These are phyloP conservation scores for Triadica sebifera DNA, from an alignment of 345 rosid species.

Conservation along the genomic window DNA sequence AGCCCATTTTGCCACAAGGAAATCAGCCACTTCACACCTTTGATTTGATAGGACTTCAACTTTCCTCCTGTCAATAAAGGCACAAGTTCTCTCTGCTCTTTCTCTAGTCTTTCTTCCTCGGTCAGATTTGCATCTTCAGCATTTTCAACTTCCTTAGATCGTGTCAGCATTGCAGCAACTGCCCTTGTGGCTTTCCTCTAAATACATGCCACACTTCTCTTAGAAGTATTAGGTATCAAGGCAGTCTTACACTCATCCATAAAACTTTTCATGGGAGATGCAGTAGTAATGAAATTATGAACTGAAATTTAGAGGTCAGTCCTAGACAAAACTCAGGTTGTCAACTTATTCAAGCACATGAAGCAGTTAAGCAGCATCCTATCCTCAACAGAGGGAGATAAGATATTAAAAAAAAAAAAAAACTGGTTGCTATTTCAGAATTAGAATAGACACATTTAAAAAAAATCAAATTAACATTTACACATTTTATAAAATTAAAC, in stretches of 20 bases:
- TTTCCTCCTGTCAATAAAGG: constrained; percentile 88
- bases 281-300: neutral
- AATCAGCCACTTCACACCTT: constrained; percentile 97
- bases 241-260: neutral
- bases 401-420: neutral
- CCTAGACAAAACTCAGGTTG: neutral
- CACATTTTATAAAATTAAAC: neutral
- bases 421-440: neutral
- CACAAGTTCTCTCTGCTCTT: constrained; percentile 78
- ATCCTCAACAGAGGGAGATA: neutral
- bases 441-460: too few relatives aligned
- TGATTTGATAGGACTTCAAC: constrained; percentile 82
- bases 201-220: neutral
- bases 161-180: constrained; percentile 88
- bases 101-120: constrained; percentile 70
- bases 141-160: constrained; percentile 54
- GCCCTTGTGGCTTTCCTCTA: constrained; percentile 86
- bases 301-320: neutral
- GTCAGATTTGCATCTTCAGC: constrained; percentile 48
- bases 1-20: constrained; percentile 95
- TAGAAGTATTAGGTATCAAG: neutral
- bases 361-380: neutral
- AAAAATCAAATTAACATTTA: neutral
- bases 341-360: neutral
- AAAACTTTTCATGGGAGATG: neutral